Conservation (phyloP, 148 eudicot species). For the Camellia japonica region DNA sequence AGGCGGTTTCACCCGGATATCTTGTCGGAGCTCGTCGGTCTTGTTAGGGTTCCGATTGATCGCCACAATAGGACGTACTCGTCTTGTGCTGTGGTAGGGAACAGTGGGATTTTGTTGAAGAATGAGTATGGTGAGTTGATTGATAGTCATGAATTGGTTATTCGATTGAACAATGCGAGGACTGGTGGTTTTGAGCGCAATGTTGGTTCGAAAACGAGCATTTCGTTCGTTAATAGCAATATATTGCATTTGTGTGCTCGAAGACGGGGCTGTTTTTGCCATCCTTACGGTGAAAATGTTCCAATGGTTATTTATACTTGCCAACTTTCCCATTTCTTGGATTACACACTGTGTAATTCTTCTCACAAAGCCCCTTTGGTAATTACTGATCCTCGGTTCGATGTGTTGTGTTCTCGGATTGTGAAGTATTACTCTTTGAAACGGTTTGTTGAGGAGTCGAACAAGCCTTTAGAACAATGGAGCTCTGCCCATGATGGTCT, state of each 20-base stretch:
- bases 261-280: conserved; percentile 64
- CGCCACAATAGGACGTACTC: conserved; percentile 37
- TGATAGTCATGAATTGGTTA: conserved; percentile 73
- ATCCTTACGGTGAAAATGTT: conserved; percentile 62
- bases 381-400: conserved; percentile 67
- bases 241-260: conserved; percentile 70
- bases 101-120: conserved; percentile 74
- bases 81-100: conserved; percentile 85
- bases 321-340: conserved; percentile 82
- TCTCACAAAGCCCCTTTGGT: conserved; percentile 66
- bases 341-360: conserved; percentile 62
- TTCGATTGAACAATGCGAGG: conserved; percentile 78
- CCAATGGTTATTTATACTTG: conserved; percentile 77
- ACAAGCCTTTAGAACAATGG: conserved; percentile 58
- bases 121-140: conserved; percentile 51
- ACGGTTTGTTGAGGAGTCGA: conserved; percentile 38
- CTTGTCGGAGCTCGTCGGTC: conserved; percentile 46
- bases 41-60: conserved; percentile 35
- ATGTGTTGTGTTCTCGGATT: conserved; percentile 58
- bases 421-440: conserved; percentile 85
- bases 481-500: conserved; percentile 54
- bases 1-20: conserved; percentile 39
- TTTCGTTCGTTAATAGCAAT: conserved; percentile 82
- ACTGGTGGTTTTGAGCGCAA: conserved; percentile 31
- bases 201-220: conserved; percentile 66